These are phyloP conservation scores for Mortierella sp. DNA, from an alignment of 371 early-diverging fungal genomes.

Conservation along the genomic window DNA sequence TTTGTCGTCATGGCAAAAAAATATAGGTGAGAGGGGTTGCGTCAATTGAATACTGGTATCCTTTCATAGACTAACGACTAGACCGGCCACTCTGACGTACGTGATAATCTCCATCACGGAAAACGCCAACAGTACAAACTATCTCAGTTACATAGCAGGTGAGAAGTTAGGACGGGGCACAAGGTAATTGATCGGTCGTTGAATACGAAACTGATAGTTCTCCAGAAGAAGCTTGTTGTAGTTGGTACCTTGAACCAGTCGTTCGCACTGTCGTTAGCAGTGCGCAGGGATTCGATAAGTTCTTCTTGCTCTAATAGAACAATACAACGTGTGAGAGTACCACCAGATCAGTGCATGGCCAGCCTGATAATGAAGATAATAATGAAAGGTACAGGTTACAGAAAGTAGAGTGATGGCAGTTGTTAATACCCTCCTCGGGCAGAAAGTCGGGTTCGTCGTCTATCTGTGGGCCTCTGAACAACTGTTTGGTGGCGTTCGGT, in stretches of 20 bases:
- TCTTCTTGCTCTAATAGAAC: constrained; percentile 42
- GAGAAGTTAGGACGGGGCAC: neutral
- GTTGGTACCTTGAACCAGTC: constrained; percentile 33
- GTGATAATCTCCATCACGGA: constrained; percentile 29
- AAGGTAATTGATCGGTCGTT: too few species aligned
- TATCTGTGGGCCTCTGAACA: constrained; percentile 20
- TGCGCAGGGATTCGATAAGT: constrained; percentile 30
- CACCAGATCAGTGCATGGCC: too few species aligned
- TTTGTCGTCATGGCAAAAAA: neutral
- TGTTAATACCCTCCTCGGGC: constrained; percentile 40
- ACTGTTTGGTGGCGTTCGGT: constrained; percentile 23
- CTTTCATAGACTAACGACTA: neutral
- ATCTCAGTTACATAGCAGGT: neutral
- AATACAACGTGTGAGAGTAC: too few species aligned
- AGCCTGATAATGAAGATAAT: too few species aligned
- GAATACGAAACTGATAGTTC: too few species aligned
- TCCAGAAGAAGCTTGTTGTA: too few species aligned
- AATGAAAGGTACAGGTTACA: too few species aligned
- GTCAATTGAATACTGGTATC: neutral
- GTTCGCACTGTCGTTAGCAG: constrained; percentile 39
- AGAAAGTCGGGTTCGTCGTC: constrained; percentile 34
- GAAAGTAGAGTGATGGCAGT: neutral
- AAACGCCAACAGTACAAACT: constrained; percentile 33
- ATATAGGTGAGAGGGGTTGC: neutral
- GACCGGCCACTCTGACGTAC: constrained; percentile 9